Evolutionary conservation across 352 stramenopile species (phyloP).

Genomic region (Pythium diclinum): DNA sequence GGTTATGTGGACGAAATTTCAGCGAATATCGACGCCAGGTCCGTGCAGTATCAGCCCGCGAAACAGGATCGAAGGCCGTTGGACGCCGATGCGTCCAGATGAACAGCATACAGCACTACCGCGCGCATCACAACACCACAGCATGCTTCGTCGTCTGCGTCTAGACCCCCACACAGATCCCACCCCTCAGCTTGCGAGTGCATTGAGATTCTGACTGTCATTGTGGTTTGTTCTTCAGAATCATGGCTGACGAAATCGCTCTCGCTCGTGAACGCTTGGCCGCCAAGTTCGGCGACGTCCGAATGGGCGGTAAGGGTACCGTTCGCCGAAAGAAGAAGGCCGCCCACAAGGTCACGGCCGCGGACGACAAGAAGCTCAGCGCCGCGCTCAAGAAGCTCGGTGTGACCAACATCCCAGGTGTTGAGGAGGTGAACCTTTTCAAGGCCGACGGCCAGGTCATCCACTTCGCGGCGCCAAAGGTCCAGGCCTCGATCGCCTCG

Average conservation of each 20-base stretch:
- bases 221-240: constrained; percentile 19
- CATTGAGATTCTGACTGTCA: constrained; percentile 2
- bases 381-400: constrained; percentile 97
- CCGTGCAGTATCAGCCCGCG: background rate
- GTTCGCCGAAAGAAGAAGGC: constrained; percentile 97
- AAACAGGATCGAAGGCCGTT: background rate
- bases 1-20: background rate
- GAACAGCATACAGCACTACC: background rate
- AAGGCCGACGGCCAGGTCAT: constrained; percentile 98
- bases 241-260: constrained; percentile 89
- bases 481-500: constrained; percentile 96
- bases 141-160: background rate
- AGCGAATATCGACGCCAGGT: background rate
- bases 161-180: background rate
- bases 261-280: constrained; percentile 82
- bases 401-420: constrained; percentile 96
- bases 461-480: constrained; percentile 97
- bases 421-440: constrained; percentile 99
- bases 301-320: constrained; percentile 95
- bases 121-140: background rate
- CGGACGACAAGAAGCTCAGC: constrained; percentile 98
- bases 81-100: background rate
- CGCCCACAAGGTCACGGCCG: constrained; percentile 88
- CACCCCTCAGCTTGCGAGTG: background rate
- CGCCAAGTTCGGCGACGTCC: constrained; percentile 87